Evolutionary conservation across 1,139 yeast species (phyloP), one percentile per base, ranked within the genome.

Genomic region (Candida albicans): DNA sequence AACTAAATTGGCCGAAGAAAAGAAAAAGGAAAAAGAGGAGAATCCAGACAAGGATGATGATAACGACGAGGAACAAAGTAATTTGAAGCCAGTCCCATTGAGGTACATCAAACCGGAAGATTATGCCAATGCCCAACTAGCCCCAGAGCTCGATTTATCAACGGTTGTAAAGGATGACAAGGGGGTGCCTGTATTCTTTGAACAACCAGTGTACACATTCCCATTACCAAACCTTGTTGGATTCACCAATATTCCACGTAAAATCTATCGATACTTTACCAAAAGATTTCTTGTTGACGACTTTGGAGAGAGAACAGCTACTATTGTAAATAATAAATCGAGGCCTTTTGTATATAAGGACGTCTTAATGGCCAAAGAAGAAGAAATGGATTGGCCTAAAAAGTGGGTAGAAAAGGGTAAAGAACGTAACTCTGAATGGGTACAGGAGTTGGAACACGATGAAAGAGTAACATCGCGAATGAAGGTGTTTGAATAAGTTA

Each of bases 371-470:
- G 86, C 83, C 8, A 64, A 65, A 32, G 81, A 72, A 35, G 99
- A 95, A 61, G 98, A 93, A 60, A 60, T 66, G 13, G 95, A 89
- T 53, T 95, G 99, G 99, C 97, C 98, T 18, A 69, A 70, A 49
- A 76, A 78, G 49, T 95, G 97, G 96, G 86, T 87, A 35, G 75
- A 80, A 50, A 76, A 73, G 50, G 96, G 96, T 13, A 60, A 67
- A 40, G 85, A 80, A 45, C 84, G 81, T 55, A 69, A 78, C 35
- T 85, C 95, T 48, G 98, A 91, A 61, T 93, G 99, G 99, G 83
- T 86, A 44, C 83, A 83, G 59, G 93, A 86, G 18, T 68, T 90
- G 45, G 72, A 64, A 12, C 80, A 79, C 24, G 98, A 93, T 59
- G 81, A 79, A 12, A 69, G 96, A 49, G 79, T 93, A 24, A 65